phyloP scores from a whole-genome alignment of 176 grass and related monocot genomes.

The Oryza brachyantha region DNA sequence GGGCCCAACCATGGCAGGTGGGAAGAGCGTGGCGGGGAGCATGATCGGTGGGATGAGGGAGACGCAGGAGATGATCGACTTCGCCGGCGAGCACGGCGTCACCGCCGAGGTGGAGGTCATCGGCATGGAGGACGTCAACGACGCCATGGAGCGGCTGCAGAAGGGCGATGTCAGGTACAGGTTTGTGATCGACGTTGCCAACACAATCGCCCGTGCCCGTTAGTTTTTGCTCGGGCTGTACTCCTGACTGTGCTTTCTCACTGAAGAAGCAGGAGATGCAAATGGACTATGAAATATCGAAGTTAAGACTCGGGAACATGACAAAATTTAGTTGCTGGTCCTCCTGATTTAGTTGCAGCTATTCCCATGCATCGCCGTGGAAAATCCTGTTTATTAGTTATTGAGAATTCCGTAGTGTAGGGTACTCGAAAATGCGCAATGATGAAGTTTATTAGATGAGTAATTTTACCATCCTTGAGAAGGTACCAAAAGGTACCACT shows the following conservation, averaged over 20 bases:
- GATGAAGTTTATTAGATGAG: too few relatives aligned
- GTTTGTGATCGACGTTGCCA: slow-evolving; percentile 36
- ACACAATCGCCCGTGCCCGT: not conserved
- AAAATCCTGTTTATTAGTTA: too few relatives aligned
- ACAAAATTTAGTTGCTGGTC: too few relatives aligned
- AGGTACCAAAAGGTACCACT: too few relatives aligned
- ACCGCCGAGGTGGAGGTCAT: slow-evolving; percentile 31
- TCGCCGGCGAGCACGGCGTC: slow-evolving; percentile 20
- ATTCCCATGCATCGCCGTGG: too few relatives aligned
- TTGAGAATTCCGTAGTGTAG: too few relatives aligned
- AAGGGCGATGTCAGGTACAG: slow-evolving; percentile 37
- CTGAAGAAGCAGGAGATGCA: not conserved
- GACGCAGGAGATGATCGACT: slow-evolving; percentile 32
- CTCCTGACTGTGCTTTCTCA: not conserved
- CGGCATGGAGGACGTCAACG: slow-evolving; percentile 21
- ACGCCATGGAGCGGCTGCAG: slow-evolving; percentile 20
- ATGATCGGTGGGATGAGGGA: slow-evolving; percentile 33
- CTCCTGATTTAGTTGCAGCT: too few relatives aligned
- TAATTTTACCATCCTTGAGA: too few relatives aligned
- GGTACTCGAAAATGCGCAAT: too few relatives aligned
- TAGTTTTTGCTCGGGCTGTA: not conserved
- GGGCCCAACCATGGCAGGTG: not conserved
- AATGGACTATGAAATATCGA: not conserved
- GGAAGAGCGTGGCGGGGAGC: slow-evolving; percentile 26
- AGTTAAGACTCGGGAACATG: too few relatives aligned